These are phyloP conservation scores for Fusarium solani-melongenae DNA, from an alignment of 2,329 filamentous ascomycete species.

Conservation along the genomic window DNA sequence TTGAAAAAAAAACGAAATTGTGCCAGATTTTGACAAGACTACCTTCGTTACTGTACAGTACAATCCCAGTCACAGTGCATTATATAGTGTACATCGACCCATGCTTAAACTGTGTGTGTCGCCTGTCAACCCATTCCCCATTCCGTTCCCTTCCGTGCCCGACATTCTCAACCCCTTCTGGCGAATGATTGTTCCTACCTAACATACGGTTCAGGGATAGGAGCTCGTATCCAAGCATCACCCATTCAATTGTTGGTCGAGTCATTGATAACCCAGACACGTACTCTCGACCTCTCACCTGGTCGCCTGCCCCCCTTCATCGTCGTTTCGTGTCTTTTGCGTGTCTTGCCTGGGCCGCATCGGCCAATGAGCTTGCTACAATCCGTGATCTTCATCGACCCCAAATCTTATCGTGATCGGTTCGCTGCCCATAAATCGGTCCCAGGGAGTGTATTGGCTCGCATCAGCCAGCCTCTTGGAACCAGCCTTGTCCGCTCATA, in stretches of 20 bases:
- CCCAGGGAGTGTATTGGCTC: conserved; percentile 52
- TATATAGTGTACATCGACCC: conserved; percentile 61
- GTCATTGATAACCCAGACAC: not conserved
- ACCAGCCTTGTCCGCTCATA: conserved; percentile 45
- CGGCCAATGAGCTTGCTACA: conserved; percentile 53
- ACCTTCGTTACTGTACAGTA: conserved; percentile 53
- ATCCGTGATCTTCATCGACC: conserved; percentile 52
- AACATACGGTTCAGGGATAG: not conserved
- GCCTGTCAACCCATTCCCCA: not conserved
- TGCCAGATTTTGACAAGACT: conserved; percentile 62
- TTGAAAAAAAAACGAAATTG: no score
- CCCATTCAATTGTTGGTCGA: not conserved
- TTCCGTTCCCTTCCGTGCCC: not conserved
- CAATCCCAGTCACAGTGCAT: conserved; percentile 46
- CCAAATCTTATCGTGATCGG: conserved; percentile 53
- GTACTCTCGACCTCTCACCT: conserved; percentile 15
- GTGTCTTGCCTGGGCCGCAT: conserved; percentile 45
- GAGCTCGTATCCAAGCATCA: not conserved
- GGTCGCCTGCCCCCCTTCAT: not conserved
- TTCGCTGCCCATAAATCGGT: conserved; percentile 46
- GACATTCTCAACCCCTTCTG: not conserved
- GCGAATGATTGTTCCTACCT: not conserved
- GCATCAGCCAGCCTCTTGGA: conserved; percentile 46
- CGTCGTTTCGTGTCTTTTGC: conserved; percentile 31
- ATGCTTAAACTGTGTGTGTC: conserved; percentile 48